Percentiles rank a stretch among this genome's conserved stretches.
These are phyloP conservation scores for Hypoxylon sp. DNA, from an alignment of 2,329 filamentous ascomycete species.

Conservation along the genomic window DNA sequence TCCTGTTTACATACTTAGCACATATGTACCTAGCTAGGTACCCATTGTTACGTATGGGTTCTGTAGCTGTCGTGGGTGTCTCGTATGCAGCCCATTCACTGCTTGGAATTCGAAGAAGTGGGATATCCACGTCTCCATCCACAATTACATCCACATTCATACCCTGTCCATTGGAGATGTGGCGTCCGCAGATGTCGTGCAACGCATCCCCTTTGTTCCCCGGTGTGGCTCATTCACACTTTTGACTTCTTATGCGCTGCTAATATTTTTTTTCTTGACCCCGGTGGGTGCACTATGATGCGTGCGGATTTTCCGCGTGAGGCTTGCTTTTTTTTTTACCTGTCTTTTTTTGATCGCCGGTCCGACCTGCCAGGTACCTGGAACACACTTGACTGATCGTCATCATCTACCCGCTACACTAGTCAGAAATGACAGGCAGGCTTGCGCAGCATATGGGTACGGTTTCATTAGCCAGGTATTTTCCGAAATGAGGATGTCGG, in stretches of 20 bases:
- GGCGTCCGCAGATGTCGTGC: conserved; percentile 41
- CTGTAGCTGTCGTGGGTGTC: conserved; percentile 12
- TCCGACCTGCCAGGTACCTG: conserved; percentile 34
- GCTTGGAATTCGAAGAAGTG: conserved; percentile 4
- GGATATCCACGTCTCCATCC: neutral
- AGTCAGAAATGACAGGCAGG: conserved; percentile 19
- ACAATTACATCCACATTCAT: neutral
- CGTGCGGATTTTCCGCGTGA: conserved; percentile 36
- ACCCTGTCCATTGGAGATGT: conserved; percentile 26
- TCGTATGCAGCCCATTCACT: conserved; percentile 21
- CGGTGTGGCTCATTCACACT: conserved; percentile 30
- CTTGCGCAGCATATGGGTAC: conserved; percentile 35
- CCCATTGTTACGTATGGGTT: neutral
- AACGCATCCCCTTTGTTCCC: conserved; percentile 24
- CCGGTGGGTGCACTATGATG: conserved; percentile 12
- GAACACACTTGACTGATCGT: conserved; percentile 33
- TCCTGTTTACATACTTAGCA: conserved; percentile 6
- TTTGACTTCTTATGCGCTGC: conserved; percentile 6
- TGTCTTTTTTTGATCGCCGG: conserved; percentile 19
- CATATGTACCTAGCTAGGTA: conserved; percentile 15
- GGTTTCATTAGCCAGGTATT: conserved; percentile 28
- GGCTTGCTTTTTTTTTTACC: conserved; percentile 16
- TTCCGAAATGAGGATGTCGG: conserved; percentile 14
- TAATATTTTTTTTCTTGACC: conserved; percentile 14
- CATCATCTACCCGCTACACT: conserved; percentile 21